These are phyloP conservation scores for Kwoniella sp. DNA, from an alignment of 768 basidiomycete genomes.

Conservation along the genomic window DNA sequence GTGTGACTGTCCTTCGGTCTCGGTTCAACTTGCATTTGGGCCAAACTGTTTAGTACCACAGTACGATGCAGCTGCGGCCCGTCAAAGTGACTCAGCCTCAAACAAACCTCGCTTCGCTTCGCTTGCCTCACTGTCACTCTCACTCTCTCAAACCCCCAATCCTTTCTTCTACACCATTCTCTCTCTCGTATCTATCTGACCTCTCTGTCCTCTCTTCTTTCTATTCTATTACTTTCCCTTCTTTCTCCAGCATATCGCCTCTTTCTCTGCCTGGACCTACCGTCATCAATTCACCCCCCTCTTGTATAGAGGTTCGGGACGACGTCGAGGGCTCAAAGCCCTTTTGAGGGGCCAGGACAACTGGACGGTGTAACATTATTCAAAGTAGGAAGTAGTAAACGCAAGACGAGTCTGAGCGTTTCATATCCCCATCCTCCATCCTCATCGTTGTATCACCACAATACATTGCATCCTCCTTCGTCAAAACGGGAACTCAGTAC, in stretches of 20 bases:
- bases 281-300: not conserved
- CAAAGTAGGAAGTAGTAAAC: no score
- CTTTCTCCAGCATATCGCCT: not conserved
- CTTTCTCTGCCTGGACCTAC: not conserved
- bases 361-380: not conserved
- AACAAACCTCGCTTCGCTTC: not conserved
- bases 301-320: not conserved
- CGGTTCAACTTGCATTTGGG: no score
- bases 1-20: not conserved
- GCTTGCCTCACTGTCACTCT: not conserved
- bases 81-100: not conserved
- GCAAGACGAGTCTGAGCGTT: not conserved
- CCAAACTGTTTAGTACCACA: not conserved
- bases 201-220: not conserved
- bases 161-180: not conserved
- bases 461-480: no score
- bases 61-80: not conserved
- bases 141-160: no score
- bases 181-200: not conserved
- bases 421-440: not conserved
- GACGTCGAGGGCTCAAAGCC: not conserved
- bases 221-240: not conserved
- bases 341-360: not conserved
- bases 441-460: not conserved
- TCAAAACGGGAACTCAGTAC: no score